phyloP scores from a whole-genome alignment of 148 eudicot genomes.

The Arbutus unedo region DNA sequence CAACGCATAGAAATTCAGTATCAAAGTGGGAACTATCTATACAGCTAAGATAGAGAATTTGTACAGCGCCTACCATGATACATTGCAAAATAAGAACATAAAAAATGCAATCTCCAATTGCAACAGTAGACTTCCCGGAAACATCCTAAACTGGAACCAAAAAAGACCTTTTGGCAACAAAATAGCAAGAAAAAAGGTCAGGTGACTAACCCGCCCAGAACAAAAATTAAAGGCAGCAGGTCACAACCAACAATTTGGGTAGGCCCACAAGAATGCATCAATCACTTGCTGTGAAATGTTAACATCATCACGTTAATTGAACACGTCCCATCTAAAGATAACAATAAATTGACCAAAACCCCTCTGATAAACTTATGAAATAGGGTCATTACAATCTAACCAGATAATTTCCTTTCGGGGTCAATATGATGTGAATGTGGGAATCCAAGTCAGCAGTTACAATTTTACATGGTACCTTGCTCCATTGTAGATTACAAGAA shows the following conservation, averaged over 20 bases:
- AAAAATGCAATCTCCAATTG: not conserved
- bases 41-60: not conserved
- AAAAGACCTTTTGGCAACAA: not conserved
- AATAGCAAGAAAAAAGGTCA: not conserved
- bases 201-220: not conserved
- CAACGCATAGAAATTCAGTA: constrained; percentile 6
- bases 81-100: not conserved
- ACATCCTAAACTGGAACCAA: not conserved
- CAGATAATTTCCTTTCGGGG: not conserved
- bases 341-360: not conserved
- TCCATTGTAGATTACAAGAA: not conserved
- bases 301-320: not conserved
- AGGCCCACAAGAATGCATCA: not conserved
- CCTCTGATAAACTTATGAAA: not conserved
- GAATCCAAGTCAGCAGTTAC: not conserved
- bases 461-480: not conserved
- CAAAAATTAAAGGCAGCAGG: not conserved
- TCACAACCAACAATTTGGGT: not conserved
- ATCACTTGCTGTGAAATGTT: not conserved
- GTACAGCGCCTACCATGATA: not conserved
- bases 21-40: not conserved
- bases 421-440: not conserved
- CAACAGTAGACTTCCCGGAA: not conserved
- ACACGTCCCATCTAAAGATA: not conserved
- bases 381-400: not conserved